These are phyloP conservation scores for Rhynchospora breviuscula DNA, from an alignment of 176 grass and related monocot genomes.

Conservation along the genomic window DNA sequence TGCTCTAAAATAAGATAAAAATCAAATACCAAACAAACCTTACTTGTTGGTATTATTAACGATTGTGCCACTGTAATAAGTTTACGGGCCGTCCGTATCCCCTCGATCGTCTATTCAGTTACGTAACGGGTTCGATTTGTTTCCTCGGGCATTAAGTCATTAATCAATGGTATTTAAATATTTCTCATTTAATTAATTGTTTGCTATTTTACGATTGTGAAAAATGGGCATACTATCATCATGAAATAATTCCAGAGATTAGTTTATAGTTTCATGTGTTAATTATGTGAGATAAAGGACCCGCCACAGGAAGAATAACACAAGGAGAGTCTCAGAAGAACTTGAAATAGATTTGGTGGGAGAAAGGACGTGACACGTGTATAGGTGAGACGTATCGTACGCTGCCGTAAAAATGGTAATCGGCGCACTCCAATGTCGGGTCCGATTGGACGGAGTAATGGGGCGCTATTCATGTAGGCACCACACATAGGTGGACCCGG, in stretches of 20 bases:
- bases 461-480: neutral
- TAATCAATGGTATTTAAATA: neutral
- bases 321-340: neutral
- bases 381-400: neutral
- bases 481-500: neutral
- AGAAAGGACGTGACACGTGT: slow-evolving; percentile 10
- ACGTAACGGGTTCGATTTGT: neutral
- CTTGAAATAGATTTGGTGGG: neutral
- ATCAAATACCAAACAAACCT: neutral
- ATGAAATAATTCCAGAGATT: too few species aligned
- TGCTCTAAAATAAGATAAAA: too few species aligned
- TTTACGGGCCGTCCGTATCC: neutral
- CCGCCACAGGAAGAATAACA: neutral
- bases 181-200: neutral
- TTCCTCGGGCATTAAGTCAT: neutral
- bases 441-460: neutral
- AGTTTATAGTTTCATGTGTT: too few species aligned
- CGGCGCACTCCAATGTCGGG: neutral
- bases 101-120: neutral
- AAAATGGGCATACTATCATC: neutral
- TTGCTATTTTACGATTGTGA: neutral
- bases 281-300: neutral
- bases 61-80: neutral
- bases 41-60: neutral
- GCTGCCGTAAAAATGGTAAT: neutral